Percentiles rank a stretch among this genome's conserved stretches.
Evolutionary conservation across 495 filamentous ascomycete genomes (phyloP).

Genomic region (Lophiostoma macrostomum): DNA sequence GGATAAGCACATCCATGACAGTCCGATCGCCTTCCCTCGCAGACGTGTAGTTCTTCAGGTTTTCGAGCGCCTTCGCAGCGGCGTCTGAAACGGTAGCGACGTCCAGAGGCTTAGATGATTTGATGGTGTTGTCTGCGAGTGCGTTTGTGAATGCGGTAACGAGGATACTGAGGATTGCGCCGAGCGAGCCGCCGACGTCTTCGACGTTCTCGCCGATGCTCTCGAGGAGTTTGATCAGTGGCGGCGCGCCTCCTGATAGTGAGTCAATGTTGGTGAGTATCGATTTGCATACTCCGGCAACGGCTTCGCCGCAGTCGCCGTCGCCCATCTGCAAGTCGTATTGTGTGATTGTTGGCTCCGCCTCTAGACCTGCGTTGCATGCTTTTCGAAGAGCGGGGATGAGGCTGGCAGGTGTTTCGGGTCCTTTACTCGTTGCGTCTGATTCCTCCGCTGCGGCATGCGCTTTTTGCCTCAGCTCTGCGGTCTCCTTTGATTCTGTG

Average conservation of each 20-base stretch:
- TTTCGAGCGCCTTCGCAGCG: conserved; percentile 40
- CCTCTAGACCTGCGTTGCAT: conserved; percentile 49
- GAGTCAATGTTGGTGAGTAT: conserved; percentile 36
- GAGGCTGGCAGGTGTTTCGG: conserved; percentile 31
- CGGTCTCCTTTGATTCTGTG: conserved; percentile 23
- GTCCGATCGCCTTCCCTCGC: conserved; percentile 44
- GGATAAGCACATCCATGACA: conserved; percentile 59
- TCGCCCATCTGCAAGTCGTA: conserved; percentile 66
- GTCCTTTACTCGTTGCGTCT: neutral
- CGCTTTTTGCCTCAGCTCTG: conserved; percentile 10
- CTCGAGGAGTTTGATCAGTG: conserved; percentile 51
- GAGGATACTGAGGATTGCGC: conserved; percentile 59
- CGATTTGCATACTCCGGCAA: conserved; percentile 46
- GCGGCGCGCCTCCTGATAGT: conserved; percentile 40
- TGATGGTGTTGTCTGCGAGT: conserved; percentile 31
- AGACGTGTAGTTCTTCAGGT: conserved; percentile 43
- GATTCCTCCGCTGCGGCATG: conserved; percentile 12
- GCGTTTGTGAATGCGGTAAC: conserved; percentile 55
- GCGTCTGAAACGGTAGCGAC: conserved; percentile 26
- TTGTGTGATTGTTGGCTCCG: conserved; percentile 58
- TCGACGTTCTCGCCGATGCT: conserved; percentile 57
- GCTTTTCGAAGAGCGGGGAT: conserved; percentile 52
- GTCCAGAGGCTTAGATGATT: conserved; percentile 11
- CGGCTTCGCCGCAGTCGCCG: conserved; percentile 62
- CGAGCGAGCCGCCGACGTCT: conserved; percentile 60